phyloP scores from a whole-genome alignment of 768 basidiomycete genomes.

The Pluteus cervinus region DNA sequence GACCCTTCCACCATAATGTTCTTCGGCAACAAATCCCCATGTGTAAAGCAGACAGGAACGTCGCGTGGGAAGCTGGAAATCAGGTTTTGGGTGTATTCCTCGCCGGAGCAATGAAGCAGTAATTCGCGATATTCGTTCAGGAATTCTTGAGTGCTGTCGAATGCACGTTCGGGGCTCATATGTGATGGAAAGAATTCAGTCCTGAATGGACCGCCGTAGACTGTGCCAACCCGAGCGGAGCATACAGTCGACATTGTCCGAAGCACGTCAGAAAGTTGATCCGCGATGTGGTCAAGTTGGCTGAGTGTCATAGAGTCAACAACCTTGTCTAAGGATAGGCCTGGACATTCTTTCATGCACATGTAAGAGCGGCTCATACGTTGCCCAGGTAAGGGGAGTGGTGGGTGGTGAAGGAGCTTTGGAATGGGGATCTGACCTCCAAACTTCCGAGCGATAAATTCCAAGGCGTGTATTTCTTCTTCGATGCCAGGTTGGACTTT shows the following conservation, averaged over 20 bases:
- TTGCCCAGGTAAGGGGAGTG: slow-evolving; percentile 1
- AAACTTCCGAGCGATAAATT: no score
- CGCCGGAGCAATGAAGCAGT: slow-evolving; percentile 13
- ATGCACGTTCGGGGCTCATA: slow-evolving; percentile 7
- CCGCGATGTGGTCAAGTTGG: slow-evolving; percentile 17
- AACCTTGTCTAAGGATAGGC: slow-evolving; percentile 18
- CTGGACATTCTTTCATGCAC: slow-evolving; percentile 20
- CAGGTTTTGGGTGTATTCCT: slow-evolving; percentile 10
- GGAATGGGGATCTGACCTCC: slow-evolving; percentile 9
- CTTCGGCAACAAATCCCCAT: slow-evolving; percentile 36
- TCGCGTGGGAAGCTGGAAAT: slow-evolving; percentile 10
- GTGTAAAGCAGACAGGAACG: slow-evolving; percentile 22
- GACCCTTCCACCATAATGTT: slow-evolving; percentile 32
- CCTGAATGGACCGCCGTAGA: slow-evolving; percentile 15
- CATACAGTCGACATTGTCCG: slow-evolving; percentile 10
- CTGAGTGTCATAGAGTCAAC: slow-evolving; percentile 14
- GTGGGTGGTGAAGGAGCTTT: slow-evolving; percentile 19
- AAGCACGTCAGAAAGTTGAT: slow-evolving; percentile 14
- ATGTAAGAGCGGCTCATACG: slow-evolving; percentile 18
- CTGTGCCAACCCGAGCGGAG: slow-evolving; percentile 10
- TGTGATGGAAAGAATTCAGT: slow-evolving; percentile 13
- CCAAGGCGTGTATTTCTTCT: no score
- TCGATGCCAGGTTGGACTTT: no score
- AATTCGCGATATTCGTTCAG: slow-evolving; percentile 14
- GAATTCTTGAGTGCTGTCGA: slow-evolving; percentile 14